Base-by-base conservation (phyloP, 2,329 filamentous ascomycete species). In the Aspergillus ustus region DNA sequence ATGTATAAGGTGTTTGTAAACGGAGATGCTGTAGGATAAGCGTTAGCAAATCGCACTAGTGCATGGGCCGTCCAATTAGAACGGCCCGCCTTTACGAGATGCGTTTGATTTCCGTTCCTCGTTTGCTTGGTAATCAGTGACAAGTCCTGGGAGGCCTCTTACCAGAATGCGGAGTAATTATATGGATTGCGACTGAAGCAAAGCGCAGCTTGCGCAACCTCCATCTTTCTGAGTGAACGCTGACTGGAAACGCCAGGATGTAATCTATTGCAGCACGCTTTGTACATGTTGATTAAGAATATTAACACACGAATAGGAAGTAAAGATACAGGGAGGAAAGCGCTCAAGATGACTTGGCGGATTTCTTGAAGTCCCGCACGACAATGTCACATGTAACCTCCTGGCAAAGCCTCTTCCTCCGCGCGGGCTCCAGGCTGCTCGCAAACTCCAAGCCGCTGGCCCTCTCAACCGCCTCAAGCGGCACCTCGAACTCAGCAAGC, bases 381-480 rank as follows among this genome's bases (percentile, higher is more conserved):
- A 95, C 82, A 61, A 98, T 81, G 6, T 91, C 86, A 78, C 95
- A 99, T 64, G 83, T 86, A n/a, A 93, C 85, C 73, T 99, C 94
- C 67, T 91, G 84, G 77, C 95, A 99, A 57, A 99, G 82, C 63
- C 89, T 85, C 80, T 88, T 93, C 72, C 91, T 85, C 69, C 93
- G 85, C 72, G 88, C 82, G 2, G 83, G 76, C 6, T 93, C 90
- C 73, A 99, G 79, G 80, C 94, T 90, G 20, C 84, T 83, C 29
- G 92, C 92, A 78, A 99, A 99, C 75, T 97, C 93, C 70, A 99
- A 81, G 4, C 95, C 95, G 67, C 91, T 93, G 2, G 95, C 94
- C 66, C 93, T 85, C 85, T 99, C 95, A 40, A 99, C 88, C 9
- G 89, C 91, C 83, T 98, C 94, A 43, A 99, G 75, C 0, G 95